These are phyloP conservation scores for Cudoniella acicularis DNA, from an alignment of 495 filamentous ascomycete species.

Conservation along the genomic window DNA sequence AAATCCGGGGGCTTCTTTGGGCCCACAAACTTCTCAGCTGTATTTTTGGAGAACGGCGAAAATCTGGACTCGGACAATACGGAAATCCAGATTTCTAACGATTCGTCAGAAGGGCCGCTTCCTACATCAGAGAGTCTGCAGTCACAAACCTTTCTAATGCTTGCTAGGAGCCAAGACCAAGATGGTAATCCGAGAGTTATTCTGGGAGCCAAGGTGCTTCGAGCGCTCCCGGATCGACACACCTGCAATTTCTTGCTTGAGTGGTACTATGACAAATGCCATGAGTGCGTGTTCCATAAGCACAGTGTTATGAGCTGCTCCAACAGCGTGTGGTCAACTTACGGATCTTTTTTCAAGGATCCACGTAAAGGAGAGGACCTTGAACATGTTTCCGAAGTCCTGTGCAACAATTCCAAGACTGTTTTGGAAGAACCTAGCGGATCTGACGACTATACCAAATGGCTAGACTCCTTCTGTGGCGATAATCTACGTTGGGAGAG, in stretches of 20 bases:
- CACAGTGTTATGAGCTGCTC: constrained; percentile 2
- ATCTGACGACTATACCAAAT: constrained; percentile 19
- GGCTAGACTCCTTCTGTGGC: constrained; percentile 19
- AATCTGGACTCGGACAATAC: constrained; percentile 9
- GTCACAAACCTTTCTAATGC: constrained; percentile 22
- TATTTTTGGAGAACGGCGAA: constrained; percentile 24
- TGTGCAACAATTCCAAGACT: constrained; percentile 22
- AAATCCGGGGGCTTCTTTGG: constrained; percentile 21
- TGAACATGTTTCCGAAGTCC: constrained; percentile 8
- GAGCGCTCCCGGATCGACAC: constrained; percentile 15
- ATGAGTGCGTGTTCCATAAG: constrained; percentile 11
- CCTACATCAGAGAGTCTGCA: constrained; percentile 17
- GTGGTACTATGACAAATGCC: constrained; percentile 17
- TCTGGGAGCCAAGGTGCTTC: constrained; percentile 19
- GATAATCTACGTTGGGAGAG: constrained; percentile 25
- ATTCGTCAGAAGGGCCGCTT: not conserved
- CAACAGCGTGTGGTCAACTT: constrained; percentile 19
- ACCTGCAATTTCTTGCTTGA: constrained; percentile 23
- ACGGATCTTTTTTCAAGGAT: constrained; percentile 9
- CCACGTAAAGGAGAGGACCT: constrained; percentile 12
- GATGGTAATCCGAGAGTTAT: constrained; percentile 12
- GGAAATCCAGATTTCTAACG: constrained; percentile 16
- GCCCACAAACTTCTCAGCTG: constrained; percentile 24
- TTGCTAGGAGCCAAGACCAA: constrained; percentile 8
- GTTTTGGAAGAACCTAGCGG: constrained; percentile 16